Evolutionary conservation across 257 asterid species (phyloP), one percentile per base, ranked within the genome.

Genomic region (Solanum bulbocastanum): DNA sequence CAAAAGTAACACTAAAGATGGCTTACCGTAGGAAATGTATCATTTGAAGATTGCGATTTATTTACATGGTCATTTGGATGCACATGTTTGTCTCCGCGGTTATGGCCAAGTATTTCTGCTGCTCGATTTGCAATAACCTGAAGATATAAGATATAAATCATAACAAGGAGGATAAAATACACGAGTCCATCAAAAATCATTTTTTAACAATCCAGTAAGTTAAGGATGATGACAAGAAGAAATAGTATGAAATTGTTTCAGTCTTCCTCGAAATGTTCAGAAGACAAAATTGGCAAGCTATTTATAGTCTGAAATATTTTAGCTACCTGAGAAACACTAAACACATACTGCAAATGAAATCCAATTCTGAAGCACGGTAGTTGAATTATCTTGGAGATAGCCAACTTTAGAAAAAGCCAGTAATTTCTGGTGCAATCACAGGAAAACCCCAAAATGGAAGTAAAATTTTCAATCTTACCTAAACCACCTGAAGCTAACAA

Each of bases 51-150:
- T 89, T 97, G 99, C 60, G 99, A 97, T 87, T 98, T 91, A 91
- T 97, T 97, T 83, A 97, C 99, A 79, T 97, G 99, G 89, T 97
- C 99, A 87, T 95, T 97, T 83, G 99, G 99, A 88, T 97, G 99
- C 88, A 97, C 99, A 86, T 90, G 86, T 92, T 97, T 97, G 86
- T 88, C 98, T 58, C 99, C 99, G 23, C 95, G 98, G 90, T 92
- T 91, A 91, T 96, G 96, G 84, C 99, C 99, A 30, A 97, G 98
- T 90, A 97, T 96, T 90, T 97, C 99, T 90, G 97, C 96, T 49
- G 99, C 99, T 92, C 99, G 94, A 87, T 97, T 97, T 79, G 99
- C 99, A 90, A 97, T 96, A 81, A 97, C 99, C 99, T 97, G 91
- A 68, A 91, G 85, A 82, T 87, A 83, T 76, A 81, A 83, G 46